Evolutionary conservation across 768 basidiomycete genomes (phyloP), one percentile per base, ranked within the genome.

Genomic region (Suillus alpinus): DNA sequence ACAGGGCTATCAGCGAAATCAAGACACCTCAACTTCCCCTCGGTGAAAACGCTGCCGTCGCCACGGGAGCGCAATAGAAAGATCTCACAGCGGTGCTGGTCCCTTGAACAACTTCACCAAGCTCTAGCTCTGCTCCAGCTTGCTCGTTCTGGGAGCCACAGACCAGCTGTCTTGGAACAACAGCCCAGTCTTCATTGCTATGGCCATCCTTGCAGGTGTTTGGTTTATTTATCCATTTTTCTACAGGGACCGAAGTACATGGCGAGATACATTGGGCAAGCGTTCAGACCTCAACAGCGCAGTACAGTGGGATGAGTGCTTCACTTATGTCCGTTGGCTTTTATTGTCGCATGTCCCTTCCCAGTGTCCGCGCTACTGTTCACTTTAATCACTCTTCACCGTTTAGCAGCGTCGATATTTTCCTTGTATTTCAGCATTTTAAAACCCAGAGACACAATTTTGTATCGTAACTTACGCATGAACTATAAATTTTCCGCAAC

Each of bases 1-100:
- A 81, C 66, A 80, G 84, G 50, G 71, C 71, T n/a, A 62, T 76
- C 44, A 68, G 62, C 46, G 78, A 80, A 60, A 74, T 85, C 75
- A 87, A 84, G 71, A 76, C 85, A 41, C 81, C 87, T 62, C 85
- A 85, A 70, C 69, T 86, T 58, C 79, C 86, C 18, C 83, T 86
- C 64, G 81, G 80, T 63, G 88, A 90, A 70, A 86, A 82, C 65
- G 78, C 83, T 51, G 76, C 82, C 46, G 77, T 88, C 61, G 77
- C 81, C 53, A 77, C 85, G 57, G 77, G 77, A 55, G 80, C 71
- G 26, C 70, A 69, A 68, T 73, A 73, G 72, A 64, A 58, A 43
- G 18, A 26, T 49, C 53, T 41, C 49, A 37, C 64, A 60, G 36
- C 52, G 66, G 57, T 58, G 23, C 20, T 46, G 49, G 29, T 55